These are phyloP conservation scores for Metschnikowia colocasiae DNA, from an alignment of 805 yeast genomes.

Conservation along the genomic window DNA sequence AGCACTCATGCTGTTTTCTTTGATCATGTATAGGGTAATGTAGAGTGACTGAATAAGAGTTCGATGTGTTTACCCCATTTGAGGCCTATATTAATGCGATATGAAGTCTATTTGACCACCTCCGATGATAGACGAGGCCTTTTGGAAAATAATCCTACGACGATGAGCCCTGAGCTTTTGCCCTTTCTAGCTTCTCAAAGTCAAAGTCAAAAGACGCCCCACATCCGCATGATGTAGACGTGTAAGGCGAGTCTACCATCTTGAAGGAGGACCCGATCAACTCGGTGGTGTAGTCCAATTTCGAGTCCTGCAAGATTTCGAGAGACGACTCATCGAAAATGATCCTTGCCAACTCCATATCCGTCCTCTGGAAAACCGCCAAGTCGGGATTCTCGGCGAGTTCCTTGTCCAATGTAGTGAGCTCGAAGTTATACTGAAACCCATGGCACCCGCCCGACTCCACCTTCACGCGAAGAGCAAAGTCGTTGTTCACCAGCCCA, in stretches of 20 bases:
- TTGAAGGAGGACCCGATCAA: conserved; percentile 93
- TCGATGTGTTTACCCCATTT: background rate
- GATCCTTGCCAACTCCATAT: conserved; percentile 50
- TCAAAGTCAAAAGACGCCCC: conserved; percentile 47
- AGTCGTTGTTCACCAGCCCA: conserved; percentile 38
- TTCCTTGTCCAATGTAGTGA: conserved; percentile 45
- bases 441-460: conserved; percentile 99
- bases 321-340: conserved; percentile 78
- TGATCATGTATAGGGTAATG: background rate
- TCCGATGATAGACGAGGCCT: no score
- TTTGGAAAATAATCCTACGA: background rate
- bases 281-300: conserved; percentile 84
- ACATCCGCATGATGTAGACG: conserved; percentile 51
- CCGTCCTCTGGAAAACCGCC: conserved; percentile 62
- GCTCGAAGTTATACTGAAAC: conserved; percentile 77
- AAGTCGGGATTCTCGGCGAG: conserved; percentile 28
- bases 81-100: background rate
- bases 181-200: conserved; percentile 38
- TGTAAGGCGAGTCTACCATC: conserved; percentile 84
- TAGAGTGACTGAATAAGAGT: background rate
- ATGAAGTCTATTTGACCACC: background rate
- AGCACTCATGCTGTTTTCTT: conserved; percentile 2
- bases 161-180: conserved; percentile 9
- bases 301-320: conserved; percentile 78
- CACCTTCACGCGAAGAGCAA: conserved; percentile 71